Evolutionary conservation across 805 yeast species (phyloP).

Genomic region (Saccharomycopsis amapae): DNA sequence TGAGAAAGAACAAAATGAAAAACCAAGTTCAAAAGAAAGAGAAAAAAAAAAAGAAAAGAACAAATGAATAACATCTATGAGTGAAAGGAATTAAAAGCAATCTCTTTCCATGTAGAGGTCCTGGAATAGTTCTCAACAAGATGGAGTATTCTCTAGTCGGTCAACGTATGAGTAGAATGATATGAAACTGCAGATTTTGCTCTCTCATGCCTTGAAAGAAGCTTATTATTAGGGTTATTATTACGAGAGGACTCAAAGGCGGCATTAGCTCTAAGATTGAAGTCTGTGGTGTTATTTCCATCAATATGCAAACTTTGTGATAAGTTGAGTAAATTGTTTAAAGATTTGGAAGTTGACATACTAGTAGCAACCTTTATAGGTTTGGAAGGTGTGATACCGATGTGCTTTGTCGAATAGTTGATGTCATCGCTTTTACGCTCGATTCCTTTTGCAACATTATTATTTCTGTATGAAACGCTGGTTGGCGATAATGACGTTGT

Average conservation of each 20-base stretch:
- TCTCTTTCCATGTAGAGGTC: too few relatives aligned
- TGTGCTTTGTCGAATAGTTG: not conserved
- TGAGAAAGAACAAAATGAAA: not conserved
- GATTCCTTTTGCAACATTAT: not conserved
- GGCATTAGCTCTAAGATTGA: conserved; percentile 1
- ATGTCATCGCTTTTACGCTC: not conserved
- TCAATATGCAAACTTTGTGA: conserved; percentile 14
- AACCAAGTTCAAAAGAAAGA: not conserved
- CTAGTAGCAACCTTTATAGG: not conserved
- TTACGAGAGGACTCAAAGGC: conserved; percentile 1
- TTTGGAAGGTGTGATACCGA: not conserved
- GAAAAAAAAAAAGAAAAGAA: not conserved
- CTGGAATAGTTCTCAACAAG: not conserved
- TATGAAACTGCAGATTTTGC: conserved; percentile 18
- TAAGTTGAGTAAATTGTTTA: conserved; percentile 20
- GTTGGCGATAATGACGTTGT: conserved; percentile 15
- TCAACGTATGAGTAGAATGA: conserved; percentile 15
- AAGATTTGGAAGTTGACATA: conserved; percentile 19
- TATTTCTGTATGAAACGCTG: conserved; percentile 1
- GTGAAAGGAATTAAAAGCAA: too few relatives aligned
- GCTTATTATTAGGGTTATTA: not conserved
- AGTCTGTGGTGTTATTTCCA: not conserved
- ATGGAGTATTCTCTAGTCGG: conserved; percentile 1
- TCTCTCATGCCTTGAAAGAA: conserved; percentile 16
- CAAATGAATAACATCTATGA: not conserved